Base-by-base conservation (phyloP, 768 basidiomycete genomes). In the Crepidotus variabilis region DNA sequence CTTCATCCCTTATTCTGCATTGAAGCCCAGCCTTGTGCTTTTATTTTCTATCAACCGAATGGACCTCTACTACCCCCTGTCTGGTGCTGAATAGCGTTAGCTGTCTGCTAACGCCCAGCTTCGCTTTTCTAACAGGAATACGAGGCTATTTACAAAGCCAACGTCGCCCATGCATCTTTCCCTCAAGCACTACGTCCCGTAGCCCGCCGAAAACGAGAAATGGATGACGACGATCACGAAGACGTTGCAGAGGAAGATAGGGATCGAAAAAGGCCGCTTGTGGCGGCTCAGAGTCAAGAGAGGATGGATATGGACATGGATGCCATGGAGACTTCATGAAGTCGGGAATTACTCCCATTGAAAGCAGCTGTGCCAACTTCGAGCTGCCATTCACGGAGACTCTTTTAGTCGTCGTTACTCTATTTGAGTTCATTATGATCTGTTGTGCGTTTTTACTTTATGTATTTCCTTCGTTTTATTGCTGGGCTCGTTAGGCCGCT, bases 121-220 rank as follows among this genome's bases (percentile, higher is more conserved):
- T 23, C 32, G 46, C 18, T 13, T 51, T 49, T 43, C 11, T 5
- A 14, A 43, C 63, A 94, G 92, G 94, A 94, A 75, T 96, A 94
- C 61, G 92, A 95, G 70, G 90, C 92, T 3, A 96, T 96, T 66
- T 92, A 94, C 68, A 86, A 83, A 63, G 94, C 94, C 8, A 83
- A 76, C 54, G 75, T 83, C 21, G 89, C 90, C 0, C 78, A 92
- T 32, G 83, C 84, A 4, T 71, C 75, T 2, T 88, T 81, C 63
- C 85, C 85, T 0, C 60, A 68, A 13, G 72, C 70, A 51, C 75
- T 78, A 52, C 75, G 78, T 52, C 67, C 75, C 7, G 77, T 78
- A 1, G 69, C 79, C 10, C 74, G 82, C 13, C 39, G 39, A 43
- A 43, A 43, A 20, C 39, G 39, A 11, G 39, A 43, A 43, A 43